These are phyloP conservation scores for Fusarium tjaetaba DNA, from an alignment of 2,329 filamentous ascomycete species.

Conservation along the genomic window DNA sequence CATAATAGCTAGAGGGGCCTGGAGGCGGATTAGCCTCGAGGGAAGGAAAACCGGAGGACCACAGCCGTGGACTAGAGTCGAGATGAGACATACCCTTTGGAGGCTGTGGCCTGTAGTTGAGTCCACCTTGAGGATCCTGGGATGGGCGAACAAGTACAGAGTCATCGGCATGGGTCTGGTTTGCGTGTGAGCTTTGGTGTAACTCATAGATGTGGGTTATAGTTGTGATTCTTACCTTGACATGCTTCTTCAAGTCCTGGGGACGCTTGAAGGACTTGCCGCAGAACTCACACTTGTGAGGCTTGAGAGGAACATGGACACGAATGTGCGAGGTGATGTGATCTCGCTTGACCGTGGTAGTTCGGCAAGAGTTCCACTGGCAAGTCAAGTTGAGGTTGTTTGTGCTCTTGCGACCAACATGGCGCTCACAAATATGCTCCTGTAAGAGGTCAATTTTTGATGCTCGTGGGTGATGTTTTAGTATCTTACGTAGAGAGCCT, in stretches of 20 bases:
- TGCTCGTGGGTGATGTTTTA: not conserved
- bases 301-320: conserved; percentile 98
- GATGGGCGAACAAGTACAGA: conserved; percentile 73
- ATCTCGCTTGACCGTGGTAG: conserved; percentile 97
- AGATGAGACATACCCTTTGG: conserved; percentile 60
- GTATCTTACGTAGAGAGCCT: conserved; percentile 67
- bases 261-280: conserved; percentile 99
- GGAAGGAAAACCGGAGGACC: conserved; percentile 40
- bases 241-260: conserved; percentile 98
- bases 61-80: conserved; percentile 19
- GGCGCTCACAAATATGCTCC: conserved; percentile 98
- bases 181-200: conserved; percentile 33
- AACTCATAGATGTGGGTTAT: not conserved
- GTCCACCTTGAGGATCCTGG: conserved; percentile 62
- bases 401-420: conserved; percentile 98
- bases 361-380: conserved; percentile 95
- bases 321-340: conserved; percentile 99
- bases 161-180: conserved; percentile 89
- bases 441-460: conserved; percentile 50
- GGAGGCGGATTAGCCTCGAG: conserved; percentile 55
- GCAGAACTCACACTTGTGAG: conserved; percentile 98
- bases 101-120: conserved; percentile 64
- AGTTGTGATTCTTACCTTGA: conserved; percentile 69
- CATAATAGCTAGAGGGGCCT: conserved; percentile 70
- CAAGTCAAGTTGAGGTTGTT: conserved; percentile 98